Base-by-base conservation (phyloP, 1,139 yeast species). In the Candida sp. region DNA sequence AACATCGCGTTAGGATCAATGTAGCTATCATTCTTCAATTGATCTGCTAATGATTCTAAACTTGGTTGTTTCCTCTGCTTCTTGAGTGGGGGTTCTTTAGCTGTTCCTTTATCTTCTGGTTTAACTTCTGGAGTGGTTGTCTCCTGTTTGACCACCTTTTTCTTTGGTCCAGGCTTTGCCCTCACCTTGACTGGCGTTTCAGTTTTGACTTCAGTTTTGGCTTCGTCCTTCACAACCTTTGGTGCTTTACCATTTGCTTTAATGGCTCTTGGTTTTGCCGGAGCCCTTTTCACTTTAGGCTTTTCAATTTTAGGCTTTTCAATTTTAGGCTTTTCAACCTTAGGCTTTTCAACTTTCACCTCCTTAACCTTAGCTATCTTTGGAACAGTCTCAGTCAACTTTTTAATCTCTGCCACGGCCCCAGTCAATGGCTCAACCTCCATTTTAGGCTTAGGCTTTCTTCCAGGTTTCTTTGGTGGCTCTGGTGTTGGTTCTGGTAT, bases 81-180 rank as follows among this genome's bases (percentile, higher is more conserved):
- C 33, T 36, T 36, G 9, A 25, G 22, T n/a, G 45, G 36, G 2
- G 43, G 35, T 25, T 40, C 45, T 29, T 21, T 34, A 15, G 21
- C 30, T 21, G 15, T 22, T 25, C 22, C 22, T 5, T 30, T 35
- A 19, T 8, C n/a, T 6, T 25, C 35, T 25, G 33, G 40, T 30
- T 35, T 41, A 35, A 12, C 22, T 36, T 41, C 36, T 22, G 35
- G 21, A 4, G 22, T 37, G 2, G 37, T 21, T 15, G 41, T 33
- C 6, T 39, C 34, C 11, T 40, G 45, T 15, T 36, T 42, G 15
- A 39, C 35, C 15, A 22, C 38, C 23, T 46, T 49, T 44, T 45
- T 50, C 40, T 43, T 30, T 32, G 41, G 44, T 5, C 32, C 22
- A 9, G 47, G 30, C 7, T 45, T 33, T 9, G 42, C 38, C 7